Percentiles rank a stretch among this genome's conserved stretches.
Evolutionary conservation across 2,329 filamentous ascomycete species (phyloP).

Genomic region (Xylaria sp.): DNA sequence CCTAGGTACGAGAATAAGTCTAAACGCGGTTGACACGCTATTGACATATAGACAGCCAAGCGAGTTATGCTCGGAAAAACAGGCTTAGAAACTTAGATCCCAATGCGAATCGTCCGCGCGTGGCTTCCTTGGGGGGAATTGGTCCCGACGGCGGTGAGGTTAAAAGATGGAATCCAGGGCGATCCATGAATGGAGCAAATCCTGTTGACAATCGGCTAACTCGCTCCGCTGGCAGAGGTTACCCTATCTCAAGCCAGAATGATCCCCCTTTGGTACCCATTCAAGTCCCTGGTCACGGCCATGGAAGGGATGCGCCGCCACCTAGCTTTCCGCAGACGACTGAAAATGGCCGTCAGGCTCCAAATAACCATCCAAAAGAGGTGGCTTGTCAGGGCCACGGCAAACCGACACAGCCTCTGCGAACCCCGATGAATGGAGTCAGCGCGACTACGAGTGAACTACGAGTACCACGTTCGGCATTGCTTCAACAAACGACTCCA

Average conservation of each 20-base stretch:
- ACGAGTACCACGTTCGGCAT: not conserved
- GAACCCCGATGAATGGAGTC: not conserved
- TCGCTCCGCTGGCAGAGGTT: constrained; percentile 4
- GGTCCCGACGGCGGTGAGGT: constrained; percentile 38
- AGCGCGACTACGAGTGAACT: not conserved
- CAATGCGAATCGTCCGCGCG: not conserved
- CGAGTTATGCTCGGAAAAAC: constrained; percentile 2
- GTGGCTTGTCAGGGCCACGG: not conserved
- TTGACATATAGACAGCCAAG: constrained; percentile 27
- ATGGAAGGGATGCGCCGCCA: not conserved
- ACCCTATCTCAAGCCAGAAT: not conserved
- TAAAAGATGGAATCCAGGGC: constrained; percentile 28
- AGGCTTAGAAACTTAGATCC: not conserved
- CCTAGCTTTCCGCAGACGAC: not conserved
- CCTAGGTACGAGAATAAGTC: constrained; percentile 20
- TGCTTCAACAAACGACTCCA: not conserved
- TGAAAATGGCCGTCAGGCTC: not conserved
- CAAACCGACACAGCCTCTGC: not conserved
- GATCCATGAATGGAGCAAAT: not conserved
- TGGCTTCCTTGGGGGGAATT: constrained; percentile 37
- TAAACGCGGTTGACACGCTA: not conserved
- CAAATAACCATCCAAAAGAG: not conserved
- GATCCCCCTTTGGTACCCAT: not conserved
- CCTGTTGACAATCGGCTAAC: not conserved
- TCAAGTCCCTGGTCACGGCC: not conserved